Percentiles rank a stretch among this genome's conserved stretches.
These are phyloP conservation scores for Alternaria conjuncta DNA, from an alignment of 2,329 filamentous ascomycete genomes.

Conservation along the genomic window DNA sequence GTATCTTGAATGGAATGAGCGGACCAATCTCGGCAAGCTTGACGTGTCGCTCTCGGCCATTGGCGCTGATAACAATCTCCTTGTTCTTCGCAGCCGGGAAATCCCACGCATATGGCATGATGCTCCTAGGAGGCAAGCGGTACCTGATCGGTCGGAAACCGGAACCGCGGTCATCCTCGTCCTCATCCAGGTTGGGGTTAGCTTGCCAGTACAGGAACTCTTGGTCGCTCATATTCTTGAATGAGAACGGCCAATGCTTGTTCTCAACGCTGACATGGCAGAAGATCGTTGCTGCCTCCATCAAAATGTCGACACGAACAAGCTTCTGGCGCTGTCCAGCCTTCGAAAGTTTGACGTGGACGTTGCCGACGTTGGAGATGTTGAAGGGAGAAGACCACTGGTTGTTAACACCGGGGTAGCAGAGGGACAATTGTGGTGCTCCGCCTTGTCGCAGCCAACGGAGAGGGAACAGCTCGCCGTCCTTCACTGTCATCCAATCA, in stretches of 20 bases:
- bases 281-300: constrained; percentile 94
- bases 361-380: constrained; percentile 90
- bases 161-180: constrained; percentile 79
- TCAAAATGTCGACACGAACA: constrained; percentile 84
- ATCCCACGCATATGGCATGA: constrained; percentile 99
- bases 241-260: constrained; percentile 97
- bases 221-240: constrained; percentile 96
- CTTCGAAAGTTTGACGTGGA: constrained; percentile 92
- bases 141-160: constrained; percentile 94
- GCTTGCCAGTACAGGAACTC: constrained; percentile 98
- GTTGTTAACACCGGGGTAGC: constrained; percentile 92
- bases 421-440: constrained; percentile 88
- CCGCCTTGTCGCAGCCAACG: constrained; percentile 85
- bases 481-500: constrained; percentile 77
- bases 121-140: constrained; percentile 87
- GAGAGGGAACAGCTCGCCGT: constrained; percentile 81
- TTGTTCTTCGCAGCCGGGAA: constrained; percentile 97
- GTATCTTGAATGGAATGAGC: constrained; percentile 89
- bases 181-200: constrained; percentile 90
- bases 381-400: constrained; percentile 98
- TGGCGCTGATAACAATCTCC: constrained; percentile 82
- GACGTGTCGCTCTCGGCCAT: constrained; percentile 84
- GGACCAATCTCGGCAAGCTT: constrained; percentile 97
- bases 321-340: constrained; percentile 87
- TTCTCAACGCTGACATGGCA: constrained; percentile 87